Base-by-base conservation (phyloP, 2,329 filamentous ascomycete genomes). In the Fusarium pilosicola region DNA sequence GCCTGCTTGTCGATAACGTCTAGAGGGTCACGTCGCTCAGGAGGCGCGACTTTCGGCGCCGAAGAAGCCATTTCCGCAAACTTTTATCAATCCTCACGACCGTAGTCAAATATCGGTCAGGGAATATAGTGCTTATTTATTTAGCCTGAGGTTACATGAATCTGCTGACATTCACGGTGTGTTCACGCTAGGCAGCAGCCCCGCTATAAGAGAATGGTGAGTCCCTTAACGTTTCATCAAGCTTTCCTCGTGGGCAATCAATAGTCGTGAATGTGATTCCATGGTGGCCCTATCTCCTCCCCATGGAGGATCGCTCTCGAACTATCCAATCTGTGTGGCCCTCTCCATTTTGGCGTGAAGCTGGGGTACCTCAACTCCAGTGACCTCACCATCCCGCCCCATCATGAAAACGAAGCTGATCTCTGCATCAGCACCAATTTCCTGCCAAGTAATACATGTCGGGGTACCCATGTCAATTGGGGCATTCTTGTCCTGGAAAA, bases 391-490 rank as follows among this genome's bases (percentile, higher is more conserved):
- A 14, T 55, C 18, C 18, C 32, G 36, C 4, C 56, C 48, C 2
- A 65, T 7, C 1, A 6, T 41, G 28, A 77, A 76, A 6, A 67
- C 28, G 5, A 77, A 6, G 18, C 24, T 65, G 1, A 65, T 30
- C 20, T 77, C 71, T 6, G 46, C 26, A 0, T 52, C 67, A 22
- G 59, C 69, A n/a, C 70, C 75, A 20, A 75, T 49, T 34, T 74
- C 73, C 26, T 77, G 76, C 75, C 80, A 82, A 1, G 78, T 81
- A 28, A 80, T 79, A 30, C 81, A 82, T 3, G 81, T 82, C 4
- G 81, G 81, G 6, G 81, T 82, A 2, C 78, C 80, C 70, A 64
- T 72, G 7, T 83, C 81, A 12, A 77, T 73, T 0, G 73, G 75
- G 6, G 79, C 80, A 22, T 62, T 75, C 55, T 60, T 77, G 26